phyloP scores from a whole-genome alignment of 257 asterid species.

The Solanum infundibuliforme region DNA sequence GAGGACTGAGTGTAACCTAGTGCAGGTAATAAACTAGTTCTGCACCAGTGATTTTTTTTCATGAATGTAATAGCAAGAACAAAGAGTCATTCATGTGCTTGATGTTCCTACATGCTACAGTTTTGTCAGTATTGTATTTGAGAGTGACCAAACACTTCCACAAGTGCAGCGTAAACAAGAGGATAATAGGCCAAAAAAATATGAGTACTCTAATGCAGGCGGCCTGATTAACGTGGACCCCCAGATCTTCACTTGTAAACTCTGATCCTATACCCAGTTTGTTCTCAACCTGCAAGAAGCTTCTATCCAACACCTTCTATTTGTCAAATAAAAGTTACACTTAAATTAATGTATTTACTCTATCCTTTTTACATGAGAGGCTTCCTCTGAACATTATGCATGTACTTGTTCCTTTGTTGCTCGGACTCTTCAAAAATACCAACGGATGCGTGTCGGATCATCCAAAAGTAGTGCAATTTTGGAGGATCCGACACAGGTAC shows the following conservation, averaged over 20 bases:
- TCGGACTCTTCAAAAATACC: not conserved
- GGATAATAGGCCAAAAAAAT: not conserved
- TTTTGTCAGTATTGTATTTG: not conserved
- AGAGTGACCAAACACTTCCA: not conserved
- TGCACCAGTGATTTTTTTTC: conserved; percentile 1
- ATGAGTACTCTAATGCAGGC: not conserved
- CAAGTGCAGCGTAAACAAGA: not conserved
- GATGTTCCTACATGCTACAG: not conserved
- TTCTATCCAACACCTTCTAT: not conserved
- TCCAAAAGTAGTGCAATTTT: not conserved
- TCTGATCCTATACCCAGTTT: not conserved
- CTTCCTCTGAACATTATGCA: not conserved
- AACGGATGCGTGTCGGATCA: not conserved
- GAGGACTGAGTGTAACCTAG: conserved; percentile 63
- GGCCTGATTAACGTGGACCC: not conserved
- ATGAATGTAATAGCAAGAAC: not conserved
- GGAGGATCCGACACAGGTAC: not conserved
- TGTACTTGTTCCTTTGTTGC: not conserved
- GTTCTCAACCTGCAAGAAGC: not conserved
- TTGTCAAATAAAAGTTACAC: not conserved
- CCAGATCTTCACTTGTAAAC: not conserved
- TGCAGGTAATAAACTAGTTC: conserved; percentile 44
- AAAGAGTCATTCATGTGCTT: not conserved
- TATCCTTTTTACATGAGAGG: not conserved
- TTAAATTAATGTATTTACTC: not conserved